These are phyloP conservation scores for Ophiostoma perfectum DNA, from an alignment of 2,329 filamentous ascomycete species.

Conservation along the genomic window DNA sequence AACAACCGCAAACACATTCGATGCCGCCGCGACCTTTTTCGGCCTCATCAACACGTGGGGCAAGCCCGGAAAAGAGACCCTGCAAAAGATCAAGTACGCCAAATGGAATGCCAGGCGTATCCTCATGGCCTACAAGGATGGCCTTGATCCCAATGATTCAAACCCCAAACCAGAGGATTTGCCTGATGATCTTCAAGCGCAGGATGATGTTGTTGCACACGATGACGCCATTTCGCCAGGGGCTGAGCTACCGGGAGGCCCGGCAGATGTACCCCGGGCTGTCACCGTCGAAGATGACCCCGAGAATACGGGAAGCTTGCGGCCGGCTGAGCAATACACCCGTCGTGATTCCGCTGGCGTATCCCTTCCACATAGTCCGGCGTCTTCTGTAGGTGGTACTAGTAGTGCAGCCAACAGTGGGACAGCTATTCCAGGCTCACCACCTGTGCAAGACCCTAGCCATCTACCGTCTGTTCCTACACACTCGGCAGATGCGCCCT, in stretches of 20 bases:
- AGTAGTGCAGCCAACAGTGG: slow-evolving; percentile 15
- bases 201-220: slow-evolving; percentile 45
- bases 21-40: slow-evolving; percentile 87
- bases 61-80: slow-evolving; percentile 64
- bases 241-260: slow-evolving; percentile 27
- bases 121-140: slow-evolving; percentile 81
- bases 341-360: slow-evolving; percentile 32
- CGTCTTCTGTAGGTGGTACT: slow-evolving; percentile 32
- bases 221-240: slow-evolving; percentile 48
- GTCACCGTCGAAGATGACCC: slow-evolving; percentile 51
- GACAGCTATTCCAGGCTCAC: background rate
- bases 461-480: slow-evolving; percentile 6
- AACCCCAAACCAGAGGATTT: slow-evolving; percentile 65
- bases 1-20: slow-evolving; percentile 89
- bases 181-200: slow-evolving; percentile 47
- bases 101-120: slow-evolving; percentile 95
- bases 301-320: slow-evolving; percentile 33
- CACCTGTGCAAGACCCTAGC: background rate
- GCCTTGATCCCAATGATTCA: slow-evolving; percentile 83
- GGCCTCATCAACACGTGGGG: slow-evolving; percentile 84
- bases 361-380: slow-evolving; percentile 36
- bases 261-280: slow-evolving; percentile 32
- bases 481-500: no score
- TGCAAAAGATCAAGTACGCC: slow-evolving; percentile 87
- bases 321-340: background rate